These are phyloP conservation scores for Alternaria ventricosa DNA, from an alignment of 2,329 filamentous ascomycete species.

Conservation along the genomic window DNA sequence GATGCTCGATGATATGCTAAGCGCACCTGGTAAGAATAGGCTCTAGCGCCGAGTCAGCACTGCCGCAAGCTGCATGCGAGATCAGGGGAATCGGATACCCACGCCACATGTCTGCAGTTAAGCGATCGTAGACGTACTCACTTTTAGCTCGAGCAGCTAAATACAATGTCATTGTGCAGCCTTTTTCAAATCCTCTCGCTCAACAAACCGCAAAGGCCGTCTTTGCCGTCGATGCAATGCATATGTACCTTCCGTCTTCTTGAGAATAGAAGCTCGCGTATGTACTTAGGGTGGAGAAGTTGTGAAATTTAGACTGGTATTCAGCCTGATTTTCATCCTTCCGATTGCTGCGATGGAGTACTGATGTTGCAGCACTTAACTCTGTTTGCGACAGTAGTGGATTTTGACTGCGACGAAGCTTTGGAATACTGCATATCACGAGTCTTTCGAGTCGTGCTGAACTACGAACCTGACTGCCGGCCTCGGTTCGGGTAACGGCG, in stretches of 20 bases:
- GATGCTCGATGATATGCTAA: slow-evolving; percentile 2
- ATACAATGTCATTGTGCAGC: slow-evolving; percentile 1
- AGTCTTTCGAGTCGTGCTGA: neutral
- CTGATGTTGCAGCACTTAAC: neutral
- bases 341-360: neutral
- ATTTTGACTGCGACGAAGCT: neutral
- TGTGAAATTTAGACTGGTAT: neutral
- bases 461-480: neutral
- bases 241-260: neutral
- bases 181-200: neutral
- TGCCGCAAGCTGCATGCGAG: neutral
- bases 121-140: neutral
- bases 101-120: neutral
- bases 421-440: neutral
- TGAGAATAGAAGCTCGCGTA: neutral
- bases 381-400: neutral
- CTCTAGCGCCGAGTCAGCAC: slow-evolving; percentile 6
- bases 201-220: neutral
- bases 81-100: neutral
- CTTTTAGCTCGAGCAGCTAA: neutral
- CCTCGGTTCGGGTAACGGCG: neutral
- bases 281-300: neutral
- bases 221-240: neutral
- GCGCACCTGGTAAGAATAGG: neutral
- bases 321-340: neutral